A percentile compares a stretch with the other conserved stretches of the same genome.
These are phyloP conservation scores for Exsudoporus floridanus DNA, from an alignment of 1,284 basidiomycete species.

Conservation along the genomic window DNA sequence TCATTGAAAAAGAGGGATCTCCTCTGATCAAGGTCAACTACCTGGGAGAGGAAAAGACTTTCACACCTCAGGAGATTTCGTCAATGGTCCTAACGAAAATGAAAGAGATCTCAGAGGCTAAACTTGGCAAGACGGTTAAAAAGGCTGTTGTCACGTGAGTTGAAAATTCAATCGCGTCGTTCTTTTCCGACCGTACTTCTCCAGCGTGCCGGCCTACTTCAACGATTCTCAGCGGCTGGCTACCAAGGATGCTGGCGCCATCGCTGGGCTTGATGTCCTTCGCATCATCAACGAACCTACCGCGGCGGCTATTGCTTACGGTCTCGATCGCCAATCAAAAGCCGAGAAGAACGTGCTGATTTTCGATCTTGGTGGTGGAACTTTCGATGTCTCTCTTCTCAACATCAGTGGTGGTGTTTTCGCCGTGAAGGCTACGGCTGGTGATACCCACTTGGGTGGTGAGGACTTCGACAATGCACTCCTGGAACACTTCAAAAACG, in stretches of 20 bases:
- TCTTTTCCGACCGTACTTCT: neutral
- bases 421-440: conserved; percentile 96
- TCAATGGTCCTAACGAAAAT: conserved; percentile 99
- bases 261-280: conserved; percentile 91
- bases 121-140: conserved; percentile 93
- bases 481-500: conserved; percentile 96
- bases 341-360: conserved; percentile 98
- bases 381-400: conserved; percentile 97
- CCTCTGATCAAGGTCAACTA: conserved; percentile 96
- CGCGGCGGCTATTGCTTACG: conserved; percentile 92
- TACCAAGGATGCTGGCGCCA: conserved; percentile 93
- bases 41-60: conserved; percentile 91
- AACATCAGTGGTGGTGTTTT: conserved; percentile 98
- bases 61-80: conserved; percentile 97
- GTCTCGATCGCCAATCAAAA: conserved; percentile 87
- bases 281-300: conserved; percentile 98
- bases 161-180: neutral
- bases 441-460: conserved; percentile 98
- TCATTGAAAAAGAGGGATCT: conserved; percentile 91
- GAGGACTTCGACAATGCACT: conserved; percentile 99
- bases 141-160: conserved; percentile 92
- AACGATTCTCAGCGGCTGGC: conserved; percentile 96
- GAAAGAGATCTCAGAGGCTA: conserved; percentile 99
- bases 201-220: conserved; percentile 92
- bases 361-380: conserved; percentile 99